Conservation (phyloP, 2,329 filamentous ascomycete genomes). For the Thielaviopsis musarum region DNA sequence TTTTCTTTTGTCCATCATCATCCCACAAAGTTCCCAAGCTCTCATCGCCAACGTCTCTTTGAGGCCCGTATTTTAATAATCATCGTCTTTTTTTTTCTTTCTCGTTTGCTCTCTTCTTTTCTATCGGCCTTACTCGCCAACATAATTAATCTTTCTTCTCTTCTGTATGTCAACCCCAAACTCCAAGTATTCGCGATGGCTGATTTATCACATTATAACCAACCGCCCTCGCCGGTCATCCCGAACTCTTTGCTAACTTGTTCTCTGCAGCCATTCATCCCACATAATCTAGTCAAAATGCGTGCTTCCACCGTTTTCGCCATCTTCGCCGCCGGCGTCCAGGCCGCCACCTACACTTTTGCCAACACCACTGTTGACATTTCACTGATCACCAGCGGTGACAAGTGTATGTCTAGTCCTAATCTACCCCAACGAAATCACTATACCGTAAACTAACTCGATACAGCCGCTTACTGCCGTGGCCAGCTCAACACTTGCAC, state of each 20-base stretch:
- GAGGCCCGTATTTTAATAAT: neutral
- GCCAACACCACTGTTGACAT: conserved; percentile 11
- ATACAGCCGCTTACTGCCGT: conserved; percentile 32
- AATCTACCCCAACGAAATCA: neutral
- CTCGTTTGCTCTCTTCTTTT: neutral
- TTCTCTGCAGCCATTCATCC: neutral
- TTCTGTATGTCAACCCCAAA: neutral
- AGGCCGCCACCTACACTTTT: conserved; percentile 9
- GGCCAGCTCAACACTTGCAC: conserved; percentile 34
- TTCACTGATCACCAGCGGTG: neutral
- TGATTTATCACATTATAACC: neutral
- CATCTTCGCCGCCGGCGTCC: conserved; percentile 9
- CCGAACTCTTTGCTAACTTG: neutral
- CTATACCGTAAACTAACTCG: conserved; percentile 6
- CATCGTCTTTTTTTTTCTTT: neutral
- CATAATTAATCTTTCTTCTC: neutral
- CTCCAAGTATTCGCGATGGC: neutral
- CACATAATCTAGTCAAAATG: conserved; percentile 7
- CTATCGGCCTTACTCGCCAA: neutral
- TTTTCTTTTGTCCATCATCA: neutral
- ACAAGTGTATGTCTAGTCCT: conserved; percentile 9
- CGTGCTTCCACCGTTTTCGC: conserved; percentile 8
- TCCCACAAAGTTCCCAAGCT: neutral
- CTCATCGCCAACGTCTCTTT: neutral
- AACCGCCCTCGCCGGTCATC: neutral